Evolutionary conservation across 169 alveolate genomes (phyloP).

Genomic region (Eimeria tenella): DNA sequence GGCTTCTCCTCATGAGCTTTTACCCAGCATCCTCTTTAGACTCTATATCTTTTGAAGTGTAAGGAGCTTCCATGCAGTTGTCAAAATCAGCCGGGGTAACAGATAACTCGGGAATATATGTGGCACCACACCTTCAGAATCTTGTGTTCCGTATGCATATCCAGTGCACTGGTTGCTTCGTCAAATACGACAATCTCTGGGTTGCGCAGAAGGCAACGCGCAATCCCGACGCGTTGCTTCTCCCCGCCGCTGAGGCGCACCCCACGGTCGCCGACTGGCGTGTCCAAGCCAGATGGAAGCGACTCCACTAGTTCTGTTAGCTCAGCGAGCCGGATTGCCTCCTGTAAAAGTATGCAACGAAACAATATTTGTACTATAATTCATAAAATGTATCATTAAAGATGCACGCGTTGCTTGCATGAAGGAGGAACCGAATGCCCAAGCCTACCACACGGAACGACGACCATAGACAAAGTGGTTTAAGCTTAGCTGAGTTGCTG

Average conservation of each 20-base stretch:
- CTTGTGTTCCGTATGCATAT: constrained; percentile 91
- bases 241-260: constrained; percentile 98
- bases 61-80: not conserved
- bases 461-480: no score
- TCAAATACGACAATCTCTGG: constrained; percentile 97
- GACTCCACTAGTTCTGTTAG: constrained; percentile 89
- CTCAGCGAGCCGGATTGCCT: constrained; percentile 92
- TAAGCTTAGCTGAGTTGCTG: no score
- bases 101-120: not conserved
- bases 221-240: constrained; percentile 98
- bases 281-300: constrained; percentile 91
- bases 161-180: constrained; percentile 99
- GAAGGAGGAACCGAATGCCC: no score
- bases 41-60: not conserved
- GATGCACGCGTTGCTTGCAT: no score
- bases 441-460: no score
- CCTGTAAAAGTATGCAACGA: constrained; percentile 6
- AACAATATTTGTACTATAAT: no score
- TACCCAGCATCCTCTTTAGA: not conserved
- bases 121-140: constrained; percentile 84
- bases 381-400: no score
- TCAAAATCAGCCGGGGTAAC: not conserved
- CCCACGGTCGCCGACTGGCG: constrained; percentile 98
- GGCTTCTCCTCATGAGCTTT: not conserved
- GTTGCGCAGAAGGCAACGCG: constrained; percentile 96